A percentile compares a stretch with the other conserved stretches of the same genome.
Evolutionary conservation across 179 eudicot genomes (phyloP).

Genomic region (Carnegiea gigantea): DNA sequence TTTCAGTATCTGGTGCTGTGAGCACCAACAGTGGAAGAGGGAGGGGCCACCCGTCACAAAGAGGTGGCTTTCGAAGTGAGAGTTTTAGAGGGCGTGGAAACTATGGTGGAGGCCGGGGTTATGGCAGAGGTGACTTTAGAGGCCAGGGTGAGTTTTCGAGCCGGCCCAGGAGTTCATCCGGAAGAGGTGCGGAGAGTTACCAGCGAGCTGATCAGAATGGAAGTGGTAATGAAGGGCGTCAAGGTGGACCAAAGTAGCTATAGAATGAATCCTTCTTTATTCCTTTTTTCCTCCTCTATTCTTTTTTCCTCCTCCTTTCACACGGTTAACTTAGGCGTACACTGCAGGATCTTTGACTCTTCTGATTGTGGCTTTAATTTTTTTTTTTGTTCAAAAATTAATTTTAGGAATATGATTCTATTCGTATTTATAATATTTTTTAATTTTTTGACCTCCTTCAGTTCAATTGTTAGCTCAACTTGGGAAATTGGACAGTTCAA

Average conservation of each 20-base stretch:
- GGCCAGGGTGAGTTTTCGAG: slow-evolving; percentile 41
- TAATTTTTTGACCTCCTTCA: not conserved
- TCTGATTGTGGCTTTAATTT: slow-evolving; percentile 20
- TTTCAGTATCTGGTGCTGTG: slow-evolving; percentile 33
- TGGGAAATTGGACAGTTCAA: too few relatives aligned
- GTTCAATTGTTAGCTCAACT: not conserved
- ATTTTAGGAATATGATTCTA: slow-evolving; percentile 12
- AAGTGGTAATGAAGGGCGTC: slow-evolving; percentile 9
- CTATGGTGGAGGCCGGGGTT: slow-evolving; percentile 53
- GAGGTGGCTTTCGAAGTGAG: slow-evolving; percentile 52
- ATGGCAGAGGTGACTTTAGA: slow-evolving; percentile 42
- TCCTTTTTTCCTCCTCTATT: too few relatives aligned
- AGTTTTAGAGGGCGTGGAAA: slow-evolving; percentile 50
- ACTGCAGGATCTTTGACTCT: slow-evolving; percentile 17
- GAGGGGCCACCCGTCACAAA: slow-evolving; percentile 43
- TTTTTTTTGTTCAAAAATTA: not conserved
- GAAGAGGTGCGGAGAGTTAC: slow-evolving; percentile 38
- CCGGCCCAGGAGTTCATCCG: slow-evolving; percentile 20
- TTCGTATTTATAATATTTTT: slow-evolving; percentile 17
- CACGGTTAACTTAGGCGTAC: not conserved
- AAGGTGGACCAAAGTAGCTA: slow-evolving; percentile 16
- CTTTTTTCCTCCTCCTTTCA: not conserved
- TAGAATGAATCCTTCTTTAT: not conserved
- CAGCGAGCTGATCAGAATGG: slow-evolving; percentile 49
- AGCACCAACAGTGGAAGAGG: slow-evolving; percentile 44